Base-by-base conservation (phyloP, 2,329 filamentous ascomycete genomes). In the Fusarium duplospermum region DNA sequence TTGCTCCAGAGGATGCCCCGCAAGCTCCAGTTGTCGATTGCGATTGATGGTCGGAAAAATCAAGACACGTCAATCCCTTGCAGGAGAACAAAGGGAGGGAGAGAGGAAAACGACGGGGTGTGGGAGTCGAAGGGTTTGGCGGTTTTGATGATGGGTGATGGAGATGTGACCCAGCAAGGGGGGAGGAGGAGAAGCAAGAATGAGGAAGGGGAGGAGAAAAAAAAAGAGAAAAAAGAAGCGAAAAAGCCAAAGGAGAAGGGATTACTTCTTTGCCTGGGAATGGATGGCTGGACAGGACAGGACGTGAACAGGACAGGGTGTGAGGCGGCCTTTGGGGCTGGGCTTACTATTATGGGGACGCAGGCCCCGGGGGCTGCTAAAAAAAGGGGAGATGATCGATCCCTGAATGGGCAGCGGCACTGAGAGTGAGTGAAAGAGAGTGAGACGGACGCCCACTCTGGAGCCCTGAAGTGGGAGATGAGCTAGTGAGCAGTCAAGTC, bases 241-340 rank as follows among this genome's bases (percentile, higher is more conserved):
- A 70, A 54, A 29, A 31, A 31, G 47, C 16, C 47, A n/a, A 72
- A 75, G 63, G 66, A 61, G 69, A 76, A 71, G 70, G 71, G 73
- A 75, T 76, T 75, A 58, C 73, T 62, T 62, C 71, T 24, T 40
- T 36, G 56, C 24, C 35, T 38, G 33, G 52, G 31, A 24, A 57
- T 56, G 52, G 52, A 57, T 57, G 56, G 56, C 56, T 35, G 54
- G 54, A 47, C 57, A 62, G 22, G 70, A 60, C 27, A 33, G 33
- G 59, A 56, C 40, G 7, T 45, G 40, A 45, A 45, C 71, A 73
- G 71, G 64, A 65, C 67, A 73, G 64, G 66, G 31, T 57, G 56
- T 66, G 67, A 76, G 74, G 66, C 68, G 68, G 73, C 42, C 71
- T 68, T 66, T 72, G 64, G 65, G 67, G 72, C 72, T 73, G 72